Evolutionary conservation across 129 eudicot genomes (phyloP), one percentile per base, ranked within the genome.

Genomic region (Flaveria linearis): DNA sequence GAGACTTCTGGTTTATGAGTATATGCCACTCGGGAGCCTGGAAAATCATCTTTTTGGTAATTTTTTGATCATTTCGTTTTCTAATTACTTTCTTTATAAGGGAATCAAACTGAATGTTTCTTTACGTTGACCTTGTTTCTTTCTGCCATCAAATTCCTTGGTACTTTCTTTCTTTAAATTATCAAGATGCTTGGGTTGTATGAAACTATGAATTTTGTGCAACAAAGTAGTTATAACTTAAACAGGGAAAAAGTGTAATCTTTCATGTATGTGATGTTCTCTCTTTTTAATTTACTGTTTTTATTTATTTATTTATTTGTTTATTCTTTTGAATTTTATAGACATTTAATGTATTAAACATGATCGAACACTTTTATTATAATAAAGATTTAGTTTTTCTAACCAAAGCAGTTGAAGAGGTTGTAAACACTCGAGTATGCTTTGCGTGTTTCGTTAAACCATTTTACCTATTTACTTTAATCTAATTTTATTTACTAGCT

Each of bases 31-130:
- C 68, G 98, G 98, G 6, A 93, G 97, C 91, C 81, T 93, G 70
- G 96, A 91, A 81, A 75, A 82, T 82, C 98, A 87, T 80, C 96
- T 93, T 17, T 93, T 88, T 79, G 97, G 98, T 93, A 93, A 39
- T 55, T 17, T 80, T 17, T 25, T 26, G 0, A 57, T 73, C 16
- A 22, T 50, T 64, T 26, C 20, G 1, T 81, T 76, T 39, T 75
- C 8, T 20, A 10, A 15, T 47, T 16, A 28, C 45, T 47, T 57
- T 9, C 12, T 14, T 74, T 30, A 3, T 45, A 42, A 17, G 22
- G 39, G 2, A 60, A 22, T 61, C 12, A 6, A 28, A 45, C 20
- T 0, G 3, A 47, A 47, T 43, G 3, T 14, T 18, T 63, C 43
- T 65, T 52, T 28, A 16, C 3, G 49, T 15, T 45, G 26, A 17